These are phyloP conservation scores for Pseudevernia furfuracea DNA, from an alignment of 495 filamentous ascomycete genomes.

Conservation along the genomic window DNA sequence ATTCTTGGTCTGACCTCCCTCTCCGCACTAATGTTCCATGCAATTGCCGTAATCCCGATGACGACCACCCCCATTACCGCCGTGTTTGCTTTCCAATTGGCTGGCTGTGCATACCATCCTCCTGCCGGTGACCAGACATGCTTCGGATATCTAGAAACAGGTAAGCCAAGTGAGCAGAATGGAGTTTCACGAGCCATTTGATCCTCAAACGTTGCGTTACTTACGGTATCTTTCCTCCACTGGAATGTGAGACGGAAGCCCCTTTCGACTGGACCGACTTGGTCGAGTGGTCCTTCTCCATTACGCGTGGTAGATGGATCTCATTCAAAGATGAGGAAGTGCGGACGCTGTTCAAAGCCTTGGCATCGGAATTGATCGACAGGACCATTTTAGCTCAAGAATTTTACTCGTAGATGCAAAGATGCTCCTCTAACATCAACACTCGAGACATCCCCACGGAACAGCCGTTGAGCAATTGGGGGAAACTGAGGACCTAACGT, in stretches of 20 bases:
- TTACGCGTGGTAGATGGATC: background rate
- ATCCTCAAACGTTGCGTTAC: conserved; percentile 28
- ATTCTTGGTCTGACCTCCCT: conserved; percentile 71
- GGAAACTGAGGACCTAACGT: background rate
- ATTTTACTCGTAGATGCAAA: conserved; percentile 4
- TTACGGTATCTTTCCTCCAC: conserved; percentile 84
- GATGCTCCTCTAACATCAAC: conserved; percentile 3
- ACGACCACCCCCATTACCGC: conserved; percentile 69
- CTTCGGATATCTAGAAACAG: conserved; percentile 73
- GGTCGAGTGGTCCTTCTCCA: conserved; percentile 25
- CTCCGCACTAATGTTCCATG: conserved; percentile 77
- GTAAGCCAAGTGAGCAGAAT: conserved; percentile 1
- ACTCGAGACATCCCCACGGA: background rate
- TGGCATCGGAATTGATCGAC: conserved; percentile 18
- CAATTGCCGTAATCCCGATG: conserved; percentile 62
- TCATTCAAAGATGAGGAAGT: background rate
- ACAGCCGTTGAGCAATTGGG: conserved; percentile 13
- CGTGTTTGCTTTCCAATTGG: conserved; percentile 93
- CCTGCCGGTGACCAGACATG: conserved; percentile 98
- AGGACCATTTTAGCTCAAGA: conserved; percentile 17
- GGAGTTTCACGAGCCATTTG: background rate
- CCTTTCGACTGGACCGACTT: conserved; percentile 25
- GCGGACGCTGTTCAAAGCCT: conserved; percentile 6
- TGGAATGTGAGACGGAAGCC: conserved; percentile 22
- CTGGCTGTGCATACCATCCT: conserved; percentile 92